Evolutionary conservation across 148 eudicot species (phyloP).

Genomic region (Fagopyrum homotropicum): DNA sequence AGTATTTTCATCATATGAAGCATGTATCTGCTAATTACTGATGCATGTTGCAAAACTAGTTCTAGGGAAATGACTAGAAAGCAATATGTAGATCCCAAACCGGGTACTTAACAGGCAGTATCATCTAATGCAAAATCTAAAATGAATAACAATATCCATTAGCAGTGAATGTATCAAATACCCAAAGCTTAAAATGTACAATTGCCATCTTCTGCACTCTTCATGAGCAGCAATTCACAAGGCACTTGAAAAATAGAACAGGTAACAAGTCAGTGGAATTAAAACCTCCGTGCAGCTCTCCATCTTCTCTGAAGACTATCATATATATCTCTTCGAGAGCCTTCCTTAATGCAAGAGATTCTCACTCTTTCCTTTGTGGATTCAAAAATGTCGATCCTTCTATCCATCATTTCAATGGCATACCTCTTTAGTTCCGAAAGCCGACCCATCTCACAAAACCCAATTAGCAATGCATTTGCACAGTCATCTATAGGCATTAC

Average conservation of each 20-base stretch:
- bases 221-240: not conserved
- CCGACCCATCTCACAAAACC: slow-evolving; percentile 48
- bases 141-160: not conserved
- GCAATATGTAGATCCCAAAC: not conserved
- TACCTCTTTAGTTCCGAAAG: slow-evolving; percentile 49
- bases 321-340: slow-evolving; percentile 48
- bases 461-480: slow-evolving; percentile 65
- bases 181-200: not conserved
- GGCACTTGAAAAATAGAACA: not conserved
- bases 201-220: not conserved
- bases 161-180: not conserved
- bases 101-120: not conserved
- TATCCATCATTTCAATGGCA: slow-evolving; percentile 55
- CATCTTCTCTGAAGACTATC: slow-evolving; percentile 50
- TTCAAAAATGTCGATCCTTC: slow-evolving; percentile 48
- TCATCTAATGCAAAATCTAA: not conserved
- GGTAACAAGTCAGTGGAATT: not conserved
- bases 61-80: not conserved
- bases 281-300: slow-evolving; percentile 40
- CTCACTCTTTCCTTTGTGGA: slow-evolving; percentile 67
- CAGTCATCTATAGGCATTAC: slow-evolving; percentile 42
- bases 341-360: slow-evolving; percentile 36
- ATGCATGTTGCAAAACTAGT: not conserved
- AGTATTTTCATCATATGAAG: not conserved
- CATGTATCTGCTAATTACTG: not conserved